Base-by-base conservation (phyloP, 2,329 filamentous ascomycete genomes). In the Aspergillus fischeri region DNA sequence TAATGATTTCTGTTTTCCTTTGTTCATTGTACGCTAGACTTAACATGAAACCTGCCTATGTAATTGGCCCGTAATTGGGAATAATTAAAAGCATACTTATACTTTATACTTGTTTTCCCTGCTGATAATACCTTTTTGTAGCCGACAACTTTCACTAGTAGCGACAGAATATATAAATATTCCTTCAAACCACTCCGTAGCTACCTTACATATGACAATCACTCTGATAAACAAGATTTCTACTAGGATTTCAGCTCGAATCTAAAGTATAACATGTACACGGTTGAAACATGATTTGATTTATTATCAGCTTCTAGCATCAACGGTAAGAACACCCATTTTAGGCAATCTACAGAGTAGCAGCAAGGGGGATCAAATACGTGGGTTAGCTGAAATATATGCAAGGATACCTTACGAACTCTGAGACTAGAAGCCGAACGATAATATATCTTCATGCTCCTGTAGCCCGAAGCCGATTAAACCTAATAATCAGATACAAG, bases 1-100 rank as follows among this genome's bases (percentile, higher is more conserved):
- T 60, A 60, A 63, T 63, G 59, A 63, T 58, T 51, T 47, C 42
- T 35, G 52, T 53, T 56, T 49, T 24, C 32, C n/a, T 51, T 52
- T 28, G n/a, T 47, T 53, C 20, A 38, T 17, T 17, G 14, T 32
- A 10, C 20, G 41, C 48, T 41, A 27, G 29, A 24, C 32, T 24
- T 29, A 49, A 20, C 25, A 57, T 54, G 49, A 38, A 25, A 25
- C 25, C 53, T 54, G 49, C 21, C 51, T 53, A 54, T 57, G 45
- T 57, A 56, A 56, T 56, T 27, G 11, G 8, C 44, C 42, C n/a
- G 17, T 45, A 11, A 11, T 10, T 10, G 42, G 21, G 21, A 45
- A 45, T 38, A 7, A 38, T 38, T 17, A 21, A 45, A 45, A 45
- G 42, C n/a, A 6, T 45, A 10, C 21, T 45, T 14, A 6, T 45